A percentile compares a stretch with the other conserved stretches of the same genome.
Evolutionary conservation across 2,329 filamentous ascomycete species (phyloP).

Genomic region (Xylaria sp.): DNA sequence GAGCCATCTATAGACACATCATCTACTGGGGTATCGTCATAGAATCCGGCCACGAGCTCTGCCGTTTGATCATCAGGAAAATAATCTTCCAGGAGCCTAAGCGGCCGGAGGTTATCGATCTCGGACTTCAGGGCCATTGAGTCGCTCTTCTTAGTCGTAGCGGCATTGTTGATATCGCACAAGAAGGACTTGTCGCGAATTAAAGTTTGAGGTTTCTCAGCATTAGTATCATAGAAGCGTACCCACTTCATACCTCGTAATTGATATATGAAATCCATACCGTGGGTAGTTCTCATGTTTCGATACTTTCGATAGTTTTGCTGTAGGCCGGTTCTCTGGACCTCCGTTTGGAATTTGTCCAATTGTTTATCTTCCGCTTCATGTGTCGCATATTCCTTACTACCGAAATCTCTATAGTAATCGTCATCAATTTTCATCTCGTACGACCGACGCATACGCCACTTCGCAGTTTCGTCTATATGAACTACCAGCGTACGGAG

Average conservation of each 20-base stretch:
- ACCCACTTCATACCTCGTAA: constrained; percentile 52
- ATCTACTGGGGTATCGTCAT: constrained; percentile 24
- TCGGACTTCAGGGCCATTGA: constrained; percentile 22
- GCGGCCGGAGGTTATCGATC: constrained; percentile 34
- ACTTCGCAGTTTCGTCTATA: constrained; percentile 45
- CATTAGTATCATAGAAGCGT: constrained; percentile 49
- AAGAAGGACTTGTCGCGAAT: constrained; percentile 44
- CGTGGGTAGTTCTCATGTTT: constrained; percentile 49
- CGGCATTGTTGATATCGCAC: constrained; percentile 41
- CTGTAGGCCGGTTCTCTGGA: constrained; percentile 43
- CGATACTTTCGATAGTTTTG: constrained; percentile 48
- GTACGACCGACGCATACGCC: constrained; percentile 45
- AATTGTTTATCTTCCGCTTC: constrained; percentile 4
- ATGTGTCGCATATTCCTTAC: constrained; percentile 9
- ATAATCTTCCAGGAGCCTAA: constrained; percentile 28
- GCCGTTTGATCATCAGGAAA: constrained; percentile 27
- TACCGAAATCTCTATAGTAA: constrained; percentile 18
- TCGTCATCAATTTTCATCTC: constrained; percentile 39
- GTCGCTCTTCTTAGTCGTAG: constrained; percentile 32
- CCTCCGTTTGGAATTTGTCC: constrained; percentile 25
- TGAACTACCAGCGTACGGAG: constrained; percentile 50
- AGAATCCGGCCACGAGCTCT: constrained; percentile 32
- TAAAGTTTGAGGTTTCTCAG: not conserved
- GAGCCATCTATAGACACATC: constrained; percentile 8
- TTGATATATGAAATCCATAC: constrained; percentile 50